phyloP scores from a whole-genome alignment of 805 yeast species.

The Tetrapisispora iriomotensis region DNA sequence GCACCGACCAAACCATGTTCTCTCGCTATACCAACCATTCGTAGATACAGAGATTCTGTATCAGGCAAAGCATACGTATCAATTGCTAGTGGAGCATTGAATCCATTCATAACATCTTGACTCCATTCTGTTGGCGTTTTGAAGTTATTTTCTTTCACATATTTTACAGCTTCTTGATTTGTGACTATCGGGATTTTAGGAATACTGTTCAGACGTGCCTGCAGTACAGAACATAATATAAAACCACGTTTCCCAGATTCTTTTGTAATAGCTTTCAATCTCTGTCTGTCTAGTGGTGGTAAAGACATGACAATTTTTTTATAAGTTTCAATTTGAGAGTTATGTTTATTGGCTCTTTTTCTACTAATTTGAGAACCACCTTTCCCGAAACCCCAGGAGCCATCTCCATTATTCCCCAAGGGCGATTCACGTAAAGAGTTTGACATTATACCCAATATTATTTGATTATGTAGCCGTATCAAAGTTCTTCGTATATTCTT shows the following conservation, averaged over 20 bases:
- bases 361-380: conserved; percentile 39
- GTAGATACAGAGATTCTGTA: conserved; percentile 49
- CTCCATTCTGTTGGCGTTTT: conserved; percentile 66
- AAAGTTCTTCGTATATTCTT: conserved; percentile 9
- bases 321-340: conserved; percentile 67
- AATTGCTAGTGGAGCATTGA: conserved; percentile 68
- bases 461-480: conserved; percentile 60
- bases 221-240: conserved; percentile 56
- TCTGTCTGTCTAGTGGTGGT: conserved; percentile 72
- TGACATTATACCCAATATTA: conserved; percentile 71
- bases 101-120: conserved; percentile 81
- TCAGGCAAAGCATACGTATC: conserved; percentile 82
- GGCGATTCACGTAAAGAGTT: conserved; percentile 77
- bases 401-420: conserved; percentile 55
- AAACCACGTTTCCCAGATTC: conserved; percentile 74
- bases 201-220: conserved; percentile 46
- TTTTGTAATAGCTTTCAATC: conserved; percentile 73
- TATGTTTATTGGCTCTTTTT: conserved; percentile 36
- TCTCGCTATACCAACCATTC: conserved; percentile 74
- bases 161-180: conserved; percentile 26
- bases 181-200: conserved; percentile 75
- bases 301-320: conserved; percentile 80
- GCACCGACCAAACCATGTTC: conserved; percentile 84
- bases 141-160: conserved; percentile 24
- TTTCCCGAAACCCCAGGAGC: conserved; percentile 42